Evolutionary conservation across 495 filamentous ascomycete species (phyloP).

Genomic region (Tuber aestivum): DNA sequence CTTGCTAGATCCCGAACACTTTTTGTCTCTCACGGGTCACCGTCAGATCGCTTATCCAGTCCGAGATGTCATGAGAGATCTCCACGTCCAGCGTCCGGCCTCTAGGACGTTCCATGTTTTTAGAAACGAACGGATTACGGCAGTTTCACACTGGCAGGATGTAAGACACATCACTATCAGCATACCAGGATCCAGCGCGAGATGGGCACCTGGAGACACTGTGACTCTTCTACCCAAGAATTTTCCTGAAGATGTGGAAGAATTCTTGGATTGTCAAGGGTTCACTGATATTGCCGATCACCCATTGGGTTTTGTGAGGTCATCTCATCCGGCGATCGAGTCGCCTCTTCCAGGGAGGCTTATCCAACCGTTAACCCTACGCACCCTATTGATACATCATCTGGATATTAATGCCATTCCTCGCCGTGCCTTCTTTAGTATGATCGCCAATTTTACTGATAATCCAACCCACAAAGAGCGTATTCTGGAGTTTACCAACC

Average conservation of each 20-base stretch:
- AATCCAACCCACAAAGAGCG: constrained; percentile 72
- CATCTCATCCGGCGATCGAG: constrained; percentile 34
- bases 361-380: constrained; percentile 57
- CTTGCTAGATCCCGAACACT: constrained; percentile 47
- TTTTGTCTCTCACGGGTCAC: constrained; percentile 41
- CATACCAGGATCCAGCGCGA: constrained; percentile 45
- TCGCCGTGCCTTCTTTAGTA: constrained; percentile 73
- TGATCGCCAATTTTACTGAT: constrained; percentile 64
- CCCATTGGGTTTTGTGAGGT: constrained; percentile 49
- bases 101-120: constrained; percentile 51
- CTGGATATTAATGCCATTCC: constrained; percentile 86
- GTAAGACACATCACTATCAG: constrained; percentile 68
- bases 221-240: constrained; percentile 82
- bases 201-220: constrained; percentile 64
- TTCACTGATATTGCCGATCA: constrained; percentile 69
- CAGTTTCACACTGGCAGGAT: constrained; percentile 81
- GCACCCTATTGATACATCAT: constrained; percentile 69
- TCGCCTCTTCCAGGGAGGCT: constrained; percentile 24
- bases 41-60: constrained; percentile 22
- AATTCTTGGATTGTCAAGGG: constrained; percentile 65
- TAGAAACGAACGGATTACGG: constrained; percentile 67
- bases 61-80: not conserved
- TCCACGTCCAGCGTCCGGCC: constrained; percentile 42
- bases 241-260: constrained; percentile 66
- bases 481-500: constrained; percentile 71